Evolutionary conservation across 768 basidiomycete genomes (phyloP), one percentile per base, ranked within the genome.

Genomic region (Amanita thiersii): DNA sequence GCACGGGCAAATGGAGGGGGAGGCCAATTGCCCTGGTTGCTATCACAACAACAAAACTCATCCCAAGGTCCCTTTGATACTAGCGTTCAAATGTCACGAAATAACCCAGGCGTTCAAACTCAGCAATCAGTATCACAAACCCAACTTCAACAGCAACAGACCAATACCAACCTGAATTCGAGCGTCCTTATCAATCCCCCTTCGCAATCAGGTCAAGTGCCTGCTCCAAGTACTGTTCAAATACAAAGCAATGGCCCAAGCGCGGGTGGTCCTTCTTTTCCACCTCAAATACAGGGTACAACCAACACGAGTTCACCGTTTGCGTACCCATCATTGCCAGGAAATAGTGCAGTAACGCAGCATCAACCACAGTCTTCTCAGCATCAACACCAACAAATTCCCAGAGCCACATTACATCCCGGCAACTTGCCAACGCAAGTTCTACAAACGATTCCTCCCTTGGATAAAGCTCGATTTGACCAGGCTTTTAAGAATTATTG

Each of bases 381-480:
- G 15, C 32, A 49, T 28, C 47, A 42, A 12, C 32, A 49, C 28
- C 47, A 14, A 26, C 42, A 43, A 26, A 18, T 37, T 15, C 42
- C 29, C 9, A 24, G 42, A 37, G 11, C 26, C 10, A 28, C 24
- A 26, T 25, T 10, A 12, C 42, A 43, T 33, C 34, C 42, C 11
- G 11, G 9, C 15, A 9, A 4, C 34, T 7, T 43, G 35, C 42
- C 14, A 11, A 43, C 35, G 12, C 24, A 30, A 11, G 37, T 43
- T 18, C 14, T 42, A 8, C 48, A 36, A 31, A 23, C 37, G 14
- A 55, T 63, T 40, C 68, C 63, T 2, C 69, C 72, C 14, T 50
- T 79, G 28, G 73, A 77, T 12, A 77, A 73, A 44, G 32, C 37
- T 5, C 64, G 64, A 15, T 85, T 86, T 48, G 72, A 79, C 1